Evolutionary conservation across 371 early-diverging fungal species (phyloP), one percentile per base, ranked within the genome.

Genomic region (Mortierella sp.): DNA sequence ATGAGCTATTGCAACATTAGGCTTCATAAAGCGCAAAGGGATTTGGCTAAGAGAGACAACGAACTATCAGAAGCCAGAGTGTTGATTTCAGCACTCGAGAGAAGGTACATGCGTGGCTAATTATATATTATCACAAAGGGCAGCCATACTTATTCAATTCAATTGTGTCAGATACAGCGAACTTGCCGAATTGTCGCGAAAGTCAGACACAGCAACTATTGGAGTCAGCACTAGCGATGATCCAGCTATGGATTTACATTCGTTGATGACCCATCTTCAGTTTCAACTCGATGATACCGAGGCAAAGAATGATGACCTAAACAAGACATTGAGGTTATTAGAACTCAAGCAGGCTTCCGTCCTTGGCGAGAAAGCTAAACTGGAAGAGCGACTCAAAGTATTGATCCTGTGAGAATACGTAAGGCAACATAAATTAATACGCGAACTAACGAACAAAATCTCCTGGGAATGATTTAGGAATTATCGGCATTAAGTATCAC

Each of bases 221-320:
- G 28, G 55, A 22, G 32, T 32, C 28, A 28, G 55, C 10, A 55
- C 55, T 4, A 28, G 28, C 55, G 55, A 55, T 28, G 55, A 55
- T 28, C 55, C 55, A 28, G 28, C 16, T 1, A 32, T 28, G 4
- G 55, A 55, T 50, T 50, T n/a, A 8, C 50, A 50, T n/a, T 50
- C n/a, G n/a, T 16, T 50, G n/a, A 50, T 50, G 50, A 50, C 50
- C 50, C 50, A 50, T 28, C 55, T 55, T 55, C 55, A 28, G 11
- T 32, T 28, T 28, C 55, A 19, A 13, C 15, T 55, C 22, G 55
- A 55, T 13, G 32, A 28, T 28, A 16, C 22, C 11, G 28, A 55
- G 4, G 10, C 28, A 22, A 55, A 55, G 6, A 55, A 32, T 13
- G 11, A 28, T 22, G 55, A 55, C 8, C 2, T 22, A 13, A 32